Evolutionary conservation across 495 filamentous ascomycete genomes (phyloP), one percentile per base, ranked within the genome.

Genomic region (Xylaria flabelliformis): DNA sequence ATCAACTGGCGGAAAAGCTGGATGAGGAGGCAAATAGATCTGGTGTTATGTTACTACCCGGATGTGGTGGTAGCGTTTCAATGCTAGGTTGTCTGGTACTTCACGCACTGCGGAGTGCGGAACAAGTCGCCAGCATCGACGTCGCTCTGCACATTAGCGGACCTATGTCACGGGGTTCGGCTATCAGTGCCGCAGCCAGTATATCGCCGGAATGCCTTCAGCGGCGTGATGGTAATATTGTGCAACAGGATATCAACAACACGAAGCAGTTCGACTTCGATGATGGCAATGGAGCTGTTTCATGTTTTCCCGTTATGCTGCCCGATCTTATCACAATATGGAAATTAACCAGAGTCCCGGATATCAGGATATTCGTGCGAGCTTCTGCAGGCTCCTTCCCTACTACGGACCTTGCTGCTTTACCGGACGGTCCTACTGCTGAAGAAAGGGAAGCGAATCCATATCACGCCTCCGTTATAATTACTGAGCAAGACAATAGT

Each of bases 51-150:
- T 39, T 71, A 34, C 17, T 71, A 15, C 69, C 69, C 29, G 69
- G 69, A 32, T 53, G 64, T 53, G 64, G 64, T 67, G 64, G 64
- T n/a, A 67, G 64, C n/a, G 64, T 67, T 5, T 29, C 64, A 67
- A 67, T 67, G 64, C 46, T 67, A 2, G 64, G 64, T 5, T 67
- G 64, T n/a, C 46, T 67, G 5, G 32, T 24, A 0, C 46, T 21
- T n/a, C 32, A 67, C 41, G 64, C 44, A 15, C 32, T 67, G 9
- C 64, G n/a, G 15, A 39, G 7, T n/a, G 9, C 32, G 19, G 46
- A 67, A 48, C 64, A 67, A 24, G 39, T 4, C 12, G 32, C 53
- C 24, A 67, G 44, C 29, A 53, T 67, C 19, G 64, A 67, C 46
- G 32, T 67, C 29, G 64, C 64, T 53, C 46, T 67, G 12, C 29